Evolutionary conservation across 2,329 filamentous ascomycete species (phyloP).

Genomic region (Metarhizium rileyi): DNA sequence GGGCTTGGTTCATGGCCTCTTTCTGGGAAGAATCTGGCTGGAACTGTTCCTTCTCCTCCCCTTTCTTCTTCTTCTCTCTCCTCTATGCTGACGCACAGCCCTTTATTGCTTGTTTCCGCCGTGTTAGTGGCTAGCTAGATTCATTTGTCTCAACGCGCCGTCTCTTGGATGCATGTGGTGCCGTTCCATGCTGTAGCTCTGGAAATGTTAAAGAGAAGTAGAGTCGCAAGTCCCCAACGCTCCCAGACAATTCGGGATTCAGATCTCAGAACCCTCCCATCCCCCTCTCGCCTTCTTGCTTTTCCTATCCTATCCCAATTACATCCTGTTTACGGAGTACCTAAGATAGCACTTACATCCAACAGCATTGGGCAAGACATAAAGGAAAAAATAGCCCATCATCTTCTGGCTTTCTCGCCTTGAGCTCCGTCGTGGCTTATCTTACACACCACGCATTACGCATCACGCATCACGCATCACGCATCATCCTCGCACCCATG

Average conservation of each 20-base stretch:
- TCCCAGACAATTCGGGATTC: not conserved
- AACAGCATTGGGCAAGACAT: not conserved
- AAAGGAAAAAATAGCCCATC: not conserved
- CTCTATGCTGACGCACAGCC: not conserved
- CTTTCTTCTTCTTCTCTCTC: not conserved
- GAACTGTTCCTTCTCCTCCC: not conserved
- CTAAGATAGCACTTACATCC: no score
- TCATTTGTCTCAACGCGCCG: conserved; percentile 1
- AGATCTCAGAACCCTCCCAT: not conserved
- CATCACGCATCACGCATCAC: not conserved
- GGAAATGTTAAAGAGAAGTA: not conserved
- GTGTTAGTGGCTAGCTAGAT: not conserved
- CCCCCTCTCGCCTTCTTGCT: not conserved
- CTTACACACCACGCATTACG: not conserved
- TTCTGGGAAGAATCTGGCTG: not conserved
- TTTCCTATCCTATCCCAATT: not conserved
- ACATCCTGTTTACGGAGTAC: no score
- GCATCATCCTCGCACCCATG: not conserved
- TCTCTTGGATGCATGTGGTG: not conserved
- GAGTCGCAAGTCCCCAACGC: not conserved
- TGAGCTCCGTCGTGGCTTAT: not conserved
- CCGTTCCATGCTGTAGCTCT: no score
- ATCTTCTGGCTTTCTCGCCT: not conserved
- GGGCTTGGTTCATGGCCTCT: not conserved
- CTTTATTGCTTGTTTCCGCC: not conserved